Percentiles rank a stretch among this genome's conserved stretches.
These are phyloP conservation scores for Metschnikowia shivogae DNA, from an alignment of 805 yeast genomes.

Conservation along the genomic window DNA sequence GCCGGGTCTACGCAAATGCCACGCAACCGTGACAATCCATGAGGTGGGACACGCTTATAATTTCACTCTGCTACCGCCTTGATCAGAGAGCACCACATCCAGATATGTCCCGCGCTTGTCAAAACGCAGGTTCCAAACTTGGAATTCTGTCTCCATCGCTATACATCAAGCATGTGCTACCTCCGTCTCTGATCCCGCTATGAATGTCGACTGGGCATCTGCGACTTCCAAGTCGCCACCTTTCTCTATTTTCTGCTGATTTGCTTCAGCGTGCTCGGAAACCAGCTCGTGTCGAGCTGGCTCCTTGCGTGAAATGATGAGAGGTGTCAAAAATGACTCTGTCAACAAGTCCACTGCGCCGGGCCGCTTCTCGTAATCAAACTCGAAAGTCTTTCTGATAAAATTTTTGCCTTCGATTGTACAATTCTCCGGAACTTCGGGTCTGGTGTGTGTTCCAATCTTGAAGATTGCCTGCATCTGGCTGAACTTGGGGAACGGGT, in stretches of 20 bases:
- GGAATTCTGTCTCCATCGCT: too few relatives aligned
- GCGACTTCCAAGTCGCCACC: neutral
- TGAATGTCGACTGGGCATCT: neutral
- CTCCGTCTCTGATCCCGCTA: neutral
- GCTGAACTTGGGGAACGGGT: constrained; percentile 91
- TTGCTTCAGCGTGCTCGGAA: neutral
- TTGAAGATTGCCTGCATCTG: constrained; percentile 97
- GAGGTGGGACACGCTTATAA: too few relatives aligned
- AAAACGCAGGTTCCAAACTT: too few relatives aligned
- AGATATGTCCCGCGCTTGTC: too few relatives aligned
- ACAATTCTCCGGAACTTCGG: constrained; percentile 72
- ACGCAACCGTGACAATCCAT: too few relatives aligned
- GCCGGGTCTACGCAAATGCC: too few relatives aligned
- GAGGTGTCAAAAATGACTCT: constrained; percentile 56
- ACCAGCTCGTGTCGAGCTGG: neutral
- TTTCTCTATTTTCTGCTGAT: neutral
- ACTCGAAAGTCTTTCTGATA: constrained; percentile 60
- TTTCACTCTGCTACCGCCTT: too few relatives aligned
- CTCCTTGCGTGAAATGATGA: constrained; percentile 34
- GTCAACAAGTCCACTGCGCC: constrained; percentile 64
- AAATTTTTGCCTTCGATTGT: constrained; percentile 68
- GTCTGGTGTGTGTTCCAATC: constrained; percentile 81
- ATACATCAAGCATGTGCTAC: too few relatives aligned
- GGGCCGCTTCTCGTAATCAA: constrained; percentile 72
- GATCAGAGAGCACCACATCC: too few relatives aligned